Evolutionary conservation across 805 yeast species (phyloP).

Genomic region (Candida insectorum): DNA sequence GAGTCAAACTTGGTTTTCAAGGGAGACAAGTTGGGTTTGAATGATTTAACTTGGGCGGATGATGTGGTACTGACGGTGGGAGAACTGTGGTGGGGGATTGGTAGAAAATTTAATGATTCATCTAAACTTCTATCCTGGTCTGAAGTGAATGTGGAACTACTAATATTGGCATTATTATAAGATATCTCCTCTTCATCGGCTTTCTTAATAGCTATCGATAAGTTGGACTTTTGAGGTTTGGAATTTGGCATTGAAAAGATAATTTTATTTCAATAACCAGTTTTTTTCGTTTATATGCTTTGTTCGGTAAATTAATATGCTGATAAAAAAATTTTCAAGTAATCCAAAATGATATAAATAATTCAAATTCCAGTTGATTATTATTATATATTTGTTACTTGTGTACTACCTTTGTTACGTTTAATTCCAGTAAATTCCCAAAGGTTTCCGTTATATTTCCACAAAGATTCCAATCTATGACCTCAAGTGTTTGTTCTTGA

Average conservation of each 20-base stretch:
- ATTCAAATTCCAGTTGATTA: too few relatives aligned
- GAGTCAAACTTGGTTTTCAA: slow-evolving; percentile 29
- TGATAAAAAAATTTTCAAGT: too few relatives aligned
- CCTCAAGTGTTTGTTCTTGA: too few relatives aligned
- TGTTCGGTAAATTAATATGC: too few relatives aligned
- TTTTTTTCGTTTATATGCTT: too few relatives aligned
- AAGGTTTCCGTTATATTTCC: too few relatives aligned
- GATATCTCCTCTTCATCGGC: slow-evolving; percentile 27
- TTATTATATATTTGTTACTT: too few relatives aligned
- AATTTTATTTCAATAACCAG: too few relatives aligned
- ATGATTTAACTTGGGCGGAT: slow-evolving; percentile 28
- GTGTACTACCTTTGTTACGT: too few relatives aligned
- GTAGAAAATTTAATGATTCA: slow-evolving; percentile 12
- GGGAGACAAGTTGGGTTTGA: slow-evolving; percentile 35
- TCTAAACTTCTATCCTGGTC: not conserved
- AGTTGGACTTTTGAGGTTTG: slow-evolving; percentile 30
- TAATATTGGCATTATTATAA: slow-evolving; percentile 4
- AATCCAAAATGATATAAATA: too few relatives aligned
- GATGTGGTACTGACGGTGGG: slow-evolving; percentile 31
- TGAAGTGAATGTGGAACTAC: slow-evolving; percentile 9
- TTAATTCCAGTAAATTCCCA: too few relatives aligned
- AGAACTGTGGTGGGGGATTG: slow-evolving; percentile 22
- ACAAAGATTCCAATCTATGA: too few relatives aligned
- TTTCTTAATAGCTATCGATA: slow-evolving; percentile 43
- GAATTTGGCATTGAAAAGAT: slow-evolving; percentile 7